phyloP scores from a whole-genome alignment of 208 protist species.

The Leishmania lainsoni region DNA sequence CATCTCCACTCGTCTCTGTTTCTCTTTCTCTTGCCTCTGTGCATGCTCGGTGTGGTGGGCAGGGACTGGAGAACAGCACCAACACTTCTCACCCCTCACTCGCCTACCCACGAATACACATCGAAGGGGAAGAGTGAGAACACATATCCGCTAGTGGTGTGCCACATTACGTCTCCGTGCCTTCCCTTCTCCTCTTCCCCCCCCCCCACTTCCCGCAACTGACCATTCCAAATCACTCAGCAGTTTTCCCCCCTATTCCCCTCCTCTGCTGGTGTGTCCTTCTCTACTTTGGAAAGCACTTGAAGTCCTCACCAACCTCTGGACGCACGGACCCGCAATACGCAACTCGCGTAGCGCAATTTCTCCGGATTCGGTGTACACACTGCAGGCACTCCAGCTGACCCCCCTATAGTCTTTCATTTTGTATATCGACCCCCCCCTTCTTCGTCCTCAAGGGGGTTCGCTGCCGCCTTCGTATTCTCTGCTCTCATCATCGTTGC shows the following conservation, averaged over 20 bases:
- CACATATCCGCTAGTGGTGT: neutral
- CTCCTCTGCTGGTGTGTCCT: too few species aligned
- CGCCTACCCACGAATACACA: neutral
- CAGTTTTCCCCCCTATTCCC: neutral
- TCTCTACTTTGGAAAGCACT: too few species aligned
- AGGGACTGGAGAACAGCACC: neutral
- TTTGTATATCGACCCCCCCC: neutral
- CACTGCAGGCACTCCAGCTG: neutral
- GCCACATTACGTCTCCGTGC: neutral
- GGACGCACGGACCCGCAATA: neutral
- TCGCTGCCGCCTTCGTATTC: neutral
- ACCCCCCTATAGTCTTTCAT: too few species aligned
- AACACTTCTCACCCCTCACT: too few species aligned
- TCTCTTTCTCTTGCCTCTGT: neutral
- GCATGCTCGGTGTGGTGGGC: too few species aligned
- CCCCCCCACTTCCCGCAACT: neutral
- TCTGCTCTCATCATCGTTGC: neutral
- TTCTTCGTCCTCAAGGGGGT: neutral
- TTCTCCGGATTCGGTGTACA: neutral
- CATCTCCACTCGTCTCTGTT: neutral
- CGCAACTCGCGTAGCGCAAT: neutral
- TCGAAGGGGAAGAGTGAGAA: neutral
- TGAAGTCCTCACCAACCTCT: too few species aligned
- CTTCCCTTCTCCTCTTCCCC: neutral
- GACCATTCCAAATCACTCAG: neutral